A percentile compares a stretch with the other conserved stretches of the same genome.
These are phyloP conservation scores for Hemileccinum impolitum DNA, from an alignment of 768 basidiomycete genomes.

Conservation along the genomic window DNA sequence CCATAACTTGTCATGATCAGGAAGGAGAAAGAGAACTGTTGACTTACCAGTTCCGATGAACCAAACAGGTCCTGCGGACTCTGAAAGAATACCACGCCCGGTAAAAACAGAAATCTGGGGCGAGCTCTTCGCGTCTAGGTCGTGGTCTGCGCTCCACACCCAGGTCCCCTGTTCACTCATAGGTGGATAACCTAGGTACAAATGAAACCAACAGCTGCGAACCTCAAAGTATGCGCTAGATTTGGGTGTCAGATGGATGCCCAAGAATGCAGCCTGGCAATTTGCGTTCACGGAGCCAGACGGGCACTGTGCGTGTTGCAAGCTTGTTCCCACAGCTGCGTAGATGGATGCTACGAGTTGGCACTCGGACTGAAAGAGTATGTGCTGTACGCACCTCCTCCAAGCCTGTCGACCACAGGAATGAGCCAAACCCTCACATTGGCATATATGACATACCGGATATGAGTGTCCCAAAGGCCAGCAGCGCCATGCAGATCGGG, in stretches of 20 bases:
- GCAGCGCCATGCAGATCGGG: slow-evolving; percentile 48
- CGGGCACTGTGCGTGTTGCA: slow-evolving; percentile 43
- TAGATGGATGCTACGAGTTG: not conserved
- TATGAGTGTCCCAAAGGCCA: slow-evolving; percentile 49
- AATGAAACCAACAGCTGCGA: not conserved
- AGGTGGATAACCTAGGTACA: not conserved
- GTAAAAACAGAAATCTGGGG: slow-evolving; percentile 55
- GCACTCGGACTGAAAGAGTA: too few relatives aligned
- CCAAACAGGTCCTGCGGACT: slow-evolving; percentile 80
- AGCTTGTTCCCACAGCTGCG: slow-evolving; percentile 50
- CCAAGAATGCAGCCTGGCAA: slow-evolving; percentile 66
- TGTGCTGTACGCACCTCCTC: slow-evolving; percentile 20
- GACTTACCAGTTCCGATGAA: slow-evolving; percentile 59
- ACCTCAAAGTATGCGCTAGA: slow-evolving; percentile 67
- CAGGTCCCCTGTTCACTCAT: slow-evolving; percentile 52
- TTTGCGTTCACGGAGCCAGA: slow-evolving; percentile 36
- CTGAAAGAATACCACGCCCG: slow-evolving; percentile 70
- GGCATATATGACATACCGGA: slow-evolving; percentile 24
- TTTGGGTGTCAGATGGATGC: slow-evolving; percentile 52
- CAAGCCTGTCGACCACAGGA: slow-evolving; percentile 15
- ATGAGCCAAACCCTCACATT: not conserved
- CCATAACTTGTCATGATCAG: slow-evolving; percentile 8
- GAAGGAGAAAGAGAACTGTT: not conserved
- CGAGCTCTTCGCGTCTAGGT: slow-evolving; percentile 47
- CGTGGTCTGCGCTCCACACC: slow-evolving; percentile 81